Evolutionary conservation across 1,284 basidiomycete genomes (phyloP).

Genomic region (Agaricales sp.): DNA sequence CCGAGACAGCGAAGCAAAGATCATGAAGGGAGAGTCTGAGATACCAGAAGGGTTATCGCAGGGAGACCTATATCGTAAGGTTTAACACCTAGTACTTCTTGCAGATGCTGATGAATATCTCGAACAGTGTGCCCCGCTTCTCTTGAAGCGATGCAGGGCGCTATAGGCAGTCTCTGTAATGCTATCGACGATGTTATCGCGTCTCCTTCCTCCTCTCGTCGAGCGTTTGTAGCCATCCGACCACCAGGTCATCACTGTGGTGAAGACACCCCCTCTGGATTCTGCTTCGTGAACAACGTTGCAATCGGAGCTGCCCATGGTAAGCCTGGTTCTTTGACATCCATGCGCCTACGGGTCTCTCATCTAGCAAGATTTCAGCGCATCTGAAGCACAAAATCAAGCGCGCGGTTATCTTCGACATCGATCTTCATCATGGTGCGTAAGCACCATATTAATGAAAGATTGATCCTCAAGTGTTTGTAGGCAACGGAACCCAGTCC

Average conservation of each 20-base stretch:
- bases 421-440: slow-evolving; percentile 84
- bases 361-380: slow-evolving; percentile 31
- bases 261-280: slow-evolving; percentile 80
- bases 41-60: slow-evolving; percentile 68
- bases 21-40: slow-evolving; percentile 60
- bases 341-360: slow-evolving; percentile 2
- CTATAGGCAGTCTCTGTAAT: slow-evolving; percentile 73
- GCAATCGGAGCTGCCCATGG: slow-evolving; percentile 87
- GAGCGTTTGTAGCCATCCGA: slow-evolving; percentile 76
- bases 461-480: slow-evolving; percentile 5
- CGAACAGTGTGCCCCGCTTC: slow-evolving; percentile 58
- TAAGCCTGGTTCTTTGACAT: slow-evolving; percentile 17
- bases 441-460: neutral
- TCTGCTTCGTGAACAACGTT: slow-evolving; percentile 94
- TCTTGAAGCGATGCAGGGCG: slow-evolving; percentile 65
- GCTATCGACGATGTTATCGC: slow-evolving; percentile 63
- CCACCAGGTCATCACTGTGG: slow-evolving; percentile 92
- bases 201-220: slow-evolving; percentile 15
- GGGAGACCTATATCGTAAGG: slow-evolving; percentile 77
- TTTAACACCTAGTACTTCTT: slow-evolving; percentile 9
- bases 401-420: slow-evolving; percentile 82
- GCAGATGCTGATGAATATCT: slow-evolving; percentile 12
- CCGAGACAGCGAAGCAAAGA: slow-evolving; percentile 53
- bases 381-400: slow-evolving; percentile 74
- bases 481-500: slow-evolving; percentile 90